phyloP scores from a whole-genome alignment of 345 rosid species.

The Mangifera indica region DNA sequence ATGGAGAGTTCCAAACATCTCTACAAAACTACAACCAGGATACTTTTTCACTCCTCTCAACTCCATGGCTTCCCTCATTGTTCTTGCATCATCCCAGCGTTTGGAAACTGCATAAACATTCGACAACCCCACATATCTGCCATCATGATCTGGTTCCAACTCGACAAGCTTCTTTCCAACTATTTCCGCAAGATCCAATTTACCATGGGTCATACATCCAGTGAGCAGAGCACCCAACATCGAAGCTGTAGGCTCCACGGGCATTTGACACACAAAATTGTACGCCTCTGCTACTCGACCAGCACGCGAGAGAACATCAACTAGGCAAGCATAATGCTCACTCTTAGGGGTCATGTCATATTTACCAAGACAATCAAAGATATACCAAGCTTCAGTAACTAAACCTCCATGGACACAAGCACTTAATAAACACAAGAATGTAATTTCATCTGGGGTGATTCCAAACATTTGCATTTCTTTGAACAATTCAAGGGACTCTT shows the following conservation, averaged over 20 bases:
- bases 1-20: slow-evolving; percentile 46
- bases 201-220: slow-evolving; percentile 68
- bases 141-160: slow-evolving; percentile 69
- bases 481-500: slow-evolving; percentile 58
- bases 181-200: slow-evolving; percentile 60
- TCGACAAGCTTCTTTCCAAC: slow-evolving; percentile 75
- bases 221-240: slow-evolving; percentile 74
- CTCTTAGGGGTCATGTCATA: slow-evolving; percentile 46
- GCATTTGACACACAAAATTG: slow-evolving; percentile 48
- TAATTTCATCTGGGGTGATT: slow-evolving; percentile 71
- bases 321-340: slow-evolving; percentile 85
- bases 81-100: slow-evolving; percentile 64
- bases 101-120: slow-evolving; percentile 56
- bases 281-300: slow-evolving; percentile 67
- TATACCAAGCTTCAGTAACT: slow-evolving; percentile 61
- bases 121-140: slow-evolving; percentile 68
- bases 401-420: slow-evolving; percentile 87
- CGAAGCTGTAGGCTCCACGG: slow-evolving; percentile 58
- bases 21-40: slow-evolving; percentile 67
- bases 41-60: slow-evolving; percentile 72
- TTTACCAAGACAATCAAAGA: slow-evolving; percentile 47
- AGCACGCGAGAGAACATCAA: slow-evolving; percentile 71
- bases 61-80: slow-evolving; percentile 71
- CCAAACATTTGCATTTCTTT: slow-evolving; percentile 50
- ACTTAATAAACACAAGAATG: slow-evolving; percentile 68